These are phyloP conservation scores for Fusarium robinianum DNA, from an alignment of 2,329 filamentous ascomycete species.

Conservation along the genomic window DNA sequence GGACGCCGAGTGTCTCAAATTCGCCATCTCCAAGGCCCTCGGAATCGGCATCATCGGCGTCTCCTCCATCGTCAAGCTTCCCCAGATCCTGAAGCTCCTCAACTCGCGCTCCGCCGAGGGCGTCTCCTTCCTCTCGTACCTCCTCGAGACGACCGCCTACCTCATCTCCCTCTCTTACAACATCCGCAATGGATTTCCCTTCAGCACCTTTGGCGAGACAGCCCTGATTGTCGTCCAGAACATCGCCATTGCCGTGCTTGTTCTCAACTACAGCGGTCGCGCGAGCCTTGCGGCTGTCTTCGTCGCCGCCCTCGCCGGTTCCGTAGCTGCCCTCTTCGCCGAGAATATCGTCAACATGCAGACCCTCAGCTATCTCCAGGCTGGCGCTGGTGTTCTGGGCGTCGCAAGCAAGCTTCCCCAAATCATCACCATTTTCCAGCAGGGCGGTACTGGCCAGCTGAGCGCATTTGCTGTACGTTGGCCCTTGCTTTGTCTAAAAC, in stretches of 20 bases:
- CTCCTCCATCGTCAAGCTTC: slow-evolving; percentile 91
- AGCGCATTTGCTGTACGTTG: slow-evolving; percentile 88
- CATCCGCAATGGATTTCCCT: slow-evolving; percentile 86
- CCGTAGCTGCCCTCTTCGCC: slow-evolving; percentile 71
- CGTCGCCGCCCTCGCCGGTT: slow-evolving; percentile 73
- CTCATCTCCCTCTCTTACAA: slow-evolving; percentile 93
- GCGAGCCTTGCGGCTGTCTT: slow-evolving; percentile 72
- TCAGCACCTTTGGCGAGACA: slow-evolving; percentile 96
- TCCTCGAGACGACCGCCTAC: slow-evolving; percentile 87
- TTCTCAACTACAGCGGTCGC: slow-evolving; percentile 80
- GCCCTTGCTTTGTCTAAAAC: not conserved
- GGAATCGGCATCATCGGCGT: slow-evolving; percentile 92
- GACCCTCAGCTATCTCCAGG: slow-evolving; percentile 76
- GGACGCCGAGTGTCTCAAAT: slow-evolving; percentile 79
- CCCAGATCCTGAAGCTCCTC: slow-evolving; percentile 92
- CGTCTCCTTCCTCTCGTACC: slow-evolving; percentile 86
- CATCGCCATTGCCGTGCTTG: slow-evolving; percentile 82
- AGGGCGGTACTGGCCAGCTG: slow-evolving; percentile 91
- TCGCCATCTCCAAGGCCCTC: slow-evolving; percentile 88
- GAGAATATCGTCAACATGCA: slow-evolving; percentile 67
- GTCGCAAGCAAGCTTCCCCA: slow-evolving; percentile 93
- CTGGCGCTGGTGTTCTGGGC: slow-evolving; percentile 78
- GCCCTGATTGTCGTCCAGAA: slow-evolving; percentile 92
- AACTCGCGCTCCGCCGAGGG: slow-evolving; percentile 79
- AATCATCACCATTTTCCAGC: slow-evolving; percentile 80